A percentile compares a stretch with the other conserved stretches of the same genome.
phyloP scores from a whole-genome alignment of 2,329 filamentous ascomycete genomes.

The Bipolaris bicolor region DNA sequence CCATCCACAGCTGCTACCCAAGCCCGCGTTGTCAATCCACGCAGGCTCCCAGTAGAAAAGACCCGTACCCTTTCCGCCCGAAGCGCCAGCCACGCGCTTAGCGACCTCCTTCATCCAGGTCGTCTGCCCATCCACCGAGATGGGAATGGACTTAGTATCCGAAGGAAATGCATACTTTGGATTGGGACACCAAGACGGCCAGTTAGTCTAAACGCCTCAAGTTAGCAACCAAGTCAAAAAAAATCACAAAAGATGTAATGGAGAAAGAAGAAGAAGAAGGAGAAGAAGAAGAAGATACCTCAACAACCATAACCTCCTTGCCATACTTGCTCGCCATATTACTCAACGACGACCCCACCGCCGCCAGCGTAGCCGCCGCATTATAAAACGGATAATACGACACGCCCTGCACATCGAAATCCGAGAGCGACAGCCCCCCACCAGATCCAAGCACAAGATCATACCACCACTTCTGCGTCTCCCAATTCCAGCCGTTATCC shows the following conservation, averaged over 20 bases:
- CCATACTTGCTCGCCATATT: slow-evolving; percentile 67
- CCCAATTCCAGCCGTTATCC: slow-evolving; percentile 77
- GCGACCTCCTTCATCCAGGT: slow-evolving; percentile 67
- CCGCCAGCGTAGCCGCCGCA: slow-evolving; percentile 62
- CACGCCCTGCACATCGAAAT: slow-evolving; percentile 75
- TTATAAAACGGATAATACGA: slow-evolving; percentile 77
- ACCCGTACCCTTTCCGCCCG: slow-evolving; percentile 59
- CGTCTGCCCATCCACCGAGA: slow-evolving; percentile 67
- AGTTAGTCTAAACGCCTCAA: slow-evolving; percentile 58
- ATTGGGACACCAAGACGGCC: slow-evolving; percentile 68
- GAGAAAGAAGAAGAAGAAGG: too few species aligned
- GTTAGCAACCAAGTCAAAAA: too few species aligned
- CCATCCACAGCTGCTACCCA: slow-evolving; percentile 70
- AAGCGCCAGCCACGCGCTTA: slow-evolving; percentile 59
- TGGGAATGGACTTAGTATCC: slow-evolving; percentile 65
- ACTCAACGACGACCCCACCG: slow-evolving; percentile 61
- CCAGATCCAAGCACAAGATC: slow-evolving; percentile 53
- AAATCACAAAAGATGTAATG: too few species aligned
- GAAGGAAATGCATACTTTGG: slow-evolving; percentile 65
- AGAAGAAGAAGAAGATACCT: slow-evolving; percentile 38
- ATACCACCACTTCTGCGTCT: slow-evolving; percentile 70
- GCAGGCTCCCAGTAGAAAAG: slow-evolving; percentile 78
- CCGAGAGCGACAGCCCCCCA: slow-evolving; percentile 58
- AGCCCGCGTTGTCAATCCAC: slow-evolving; percentile 68
- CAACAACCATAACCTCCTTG: slow-evolving; percentile 72